Conservation (phyloP, 108 stramenopile genomes). For the Fragilaria radians region DNA sequence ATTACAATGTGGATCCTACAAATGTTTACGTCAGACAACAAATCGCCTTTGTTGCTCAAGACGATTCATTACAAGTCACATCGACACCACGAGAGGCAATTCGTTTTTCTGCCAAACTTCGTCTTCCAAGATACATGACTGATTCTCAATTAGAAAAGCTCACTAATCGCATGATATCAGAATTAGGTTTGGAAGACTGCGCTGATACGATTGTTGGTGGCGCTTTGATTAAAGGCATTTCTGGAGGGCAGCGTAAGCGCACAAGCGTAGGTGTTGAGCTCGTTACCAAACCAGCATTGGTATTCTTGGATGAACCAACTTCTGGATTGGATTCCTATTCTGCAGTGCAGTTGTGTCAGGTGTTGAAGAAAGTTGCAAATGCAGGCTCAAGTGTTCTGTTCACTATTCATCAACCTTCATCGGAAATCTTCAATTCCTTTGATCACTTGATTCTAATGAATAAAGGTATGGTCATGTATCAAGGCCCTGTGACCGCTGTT, state of each 20-base stretch:
- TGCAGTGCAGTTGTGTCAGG: slow-evolving; percentile 50
- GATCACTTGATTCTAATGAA: slow-evolving; percentile 51
- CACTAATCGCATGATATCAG: slow-evolving; percentile 62
- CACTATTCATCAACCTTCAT: slow-evolving; percentile 74
- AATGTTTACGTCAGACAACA: slow-evolving; percentile 28
- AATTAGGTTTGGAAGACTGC: slow-evolving; percentile 57
- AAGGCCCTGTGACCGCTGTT: slow-evolving; percentile 27
- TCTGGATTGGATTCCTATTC: slow-evolving; percentile 59
- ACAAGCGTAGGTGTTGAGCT: slow-evolving; percentile 58
- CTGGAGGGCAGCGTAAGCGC: slow-evolving; percentile 58
- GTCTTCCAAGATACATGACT: slow-evolving; percentile 44
- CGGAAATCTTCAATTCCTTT: slow-evolving; percentile 51
- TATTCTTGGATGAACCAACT: slow-evolving; percentile 62
- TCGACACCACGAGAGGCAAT: slow-evolving; percentile 84
- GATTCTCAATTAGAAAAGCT: slow-evolving; percentile 52
- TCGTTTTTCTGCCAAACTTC: slow-evolving; percentile 72
- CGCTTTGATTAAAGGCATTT: slow-evolving; percentile 46
- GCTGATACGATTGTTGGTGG: slow-evolving; percentile 68
- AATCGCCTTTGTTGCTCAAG: slow-evolving; percentile 86
- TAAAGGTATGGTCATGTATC: slow-evolving; percentile 40
- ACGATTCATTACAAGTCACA: slow-evolving; percentile 68
- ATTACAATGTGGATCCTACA: slow-evolving; percentile 41
- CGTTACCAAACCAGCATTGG: slow-evolving; percentile 41
- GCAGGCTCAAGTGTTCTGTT: slow-evolving; percentile 54
- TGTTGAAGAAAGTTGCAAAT: slow-evolving; percentile 56